Conservation (phyloP, 2,329 filamentous ascomycete species). For the Incumbomyces delicatus region DNA sequence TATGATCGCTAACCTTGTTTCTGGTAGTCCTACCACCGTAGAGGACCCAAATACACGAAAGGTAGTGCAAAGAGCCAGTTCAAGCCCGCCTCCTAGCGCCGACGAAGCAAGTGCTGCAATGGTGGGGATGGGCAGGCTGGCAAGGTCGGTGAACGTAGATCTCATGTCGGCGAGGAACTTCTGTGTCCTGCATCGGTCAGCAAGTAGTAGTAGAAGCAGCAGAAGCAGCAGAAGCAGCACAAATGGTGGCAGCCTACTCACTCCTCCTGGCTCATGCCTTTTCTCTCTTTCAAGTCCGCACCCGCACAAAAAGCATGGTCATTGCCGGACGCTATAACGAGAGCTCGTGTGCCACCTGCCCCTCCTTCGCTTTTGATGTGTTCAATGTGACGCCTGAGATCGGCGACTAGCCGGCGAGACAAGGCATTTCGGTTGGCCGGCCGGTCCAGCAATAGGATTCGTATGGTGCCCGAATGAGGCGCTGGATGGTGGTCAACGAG, state of each 20-base stretch:
- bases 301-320: slow-evolving; percentile 87
- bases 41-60: slow-evolving; percentile 78
- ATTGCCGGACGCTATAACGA: slow-evolving; percentile 77
- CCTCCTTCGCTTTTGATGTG: slow-evolving; percentile 54
- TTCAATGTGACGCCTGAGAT: slow-evolving; percentile 63
- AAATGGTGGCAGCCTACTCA: slow-evolving; percentile 53
- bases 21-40: slow-evolving; percentile 71
- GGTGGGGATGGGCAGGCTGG: slow-evolving; percentile 73
- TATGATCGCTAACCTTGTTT: slow-evolving; percentile 87
- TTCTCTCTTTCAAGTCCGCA: slow-evolving; percentile 84
- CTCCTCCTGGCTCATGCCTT: slow-evolving; percentile 67
- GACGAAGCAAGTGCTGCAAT: slow-evolving; percentile 78
- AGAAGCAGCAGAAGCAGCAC: no score
- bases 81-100: slow-evolving; percentile 86
- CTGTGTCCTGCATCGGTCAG: slow-evolving; percentile 50
- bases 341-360: slow-evolving; percentile 57
- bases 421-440: slow-evolving; percentile 83
- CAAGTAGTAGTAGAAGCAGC: neutral
- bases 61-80: slow-evolving; percentile 80
- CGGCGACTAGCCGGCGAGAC: slow-evolving; percentile 63
- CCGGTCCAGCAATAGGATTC: slow-evolving; percentile 78
- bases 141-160: slow-evolving; percentile 61
- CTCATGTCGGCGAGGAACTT: slow-evolving; percentile 71
- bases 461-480: slow-evolving; percentile 71
- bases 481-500: slow-evolving; percentile 67